Base-by-base conservation (phyloP, 805 yeast species). In the Ogataea zsoltii region DNA sequence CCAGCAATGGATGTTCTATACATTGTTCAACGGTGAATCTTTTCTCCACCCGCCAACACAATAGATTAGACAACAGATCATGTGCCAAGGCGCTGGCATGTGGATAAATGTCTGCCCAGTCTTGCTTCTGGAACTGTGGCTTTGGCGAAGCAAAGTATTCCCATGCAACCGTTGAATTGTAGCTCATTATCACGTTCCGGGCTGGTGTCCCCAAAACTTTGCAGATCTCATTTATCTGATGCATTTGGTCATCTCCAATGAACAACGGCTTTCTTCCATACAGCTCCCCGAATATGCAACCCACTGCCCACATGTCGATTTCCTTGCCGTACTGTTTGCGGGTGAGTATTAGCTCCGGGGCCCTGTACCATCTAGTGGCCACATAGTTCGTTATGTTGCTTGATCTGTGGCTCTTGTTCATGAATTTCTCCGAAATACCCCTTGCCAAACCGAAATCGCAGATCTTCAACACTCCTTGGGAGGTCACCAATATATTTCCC, bases 391-490 rank as follows among this genome's bases (percentile, higher is more conserved):
- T 87, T 21, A 87, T 86, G 13, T 77, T 72, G 25, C 62, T 67
- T 13, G 70, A 63, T 40, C 63, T 67, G 49, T 52, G 68, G 56
- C 58, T 66, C 29, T 45, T 45, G 35, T 56, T 61, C 63, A 57
- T 63, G 51, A 44, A 63, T 31, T 55, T 53, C 15, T 56, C 60
- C 10, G 63, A 58, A 11, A 88, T 72, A 1, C 96, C 95, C 59
- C 97, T 71, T 1, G 97, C 96, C 29, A 91, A 70, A 0, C 98
- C 98, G 71, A 91, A 91, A 67, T 91, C 98, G 66, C 97, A 89
- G 14, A 91, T 88, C 60, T 91, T 91, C 39, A 91, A 67, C 4
- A 66, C 70, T 0, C 98, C 97, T 44, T 80, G 82, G 2, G 79
- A 64, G 4, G 88, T 80, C 15, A 90, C 86, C 45, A 91, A 70